These are phyloP conservation scores for Apiospora sp. DNA, from an alignment of 2,329 filamentous ascomycete genomes.

Conservation along the genomic window DNA sequence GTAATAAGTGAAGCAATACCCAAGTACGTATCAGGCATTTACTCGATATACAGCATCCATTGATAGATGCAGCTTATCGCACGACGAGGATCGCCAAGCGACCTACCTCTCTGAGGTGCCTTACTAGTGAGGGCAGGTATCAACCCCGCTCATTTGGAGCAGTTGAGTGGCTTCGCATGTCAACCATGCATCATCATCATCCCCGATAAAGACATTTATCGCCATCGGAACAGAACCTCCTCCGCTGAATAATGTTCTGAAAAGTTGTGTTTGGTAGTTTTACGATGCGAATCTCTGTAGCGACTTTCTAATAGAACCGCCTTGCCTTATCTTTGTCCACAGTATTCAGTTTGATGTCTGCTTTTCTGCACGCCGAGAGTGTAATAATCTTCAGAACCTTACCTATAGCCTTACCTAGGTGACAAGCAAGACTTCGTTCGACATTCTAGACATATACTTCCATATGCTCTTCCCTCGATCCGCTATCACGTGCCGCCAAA, in stretches of 20 bases:
- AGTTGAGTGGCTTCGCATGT: conserved; percentile 2
- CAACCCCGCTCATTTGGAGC: conserved; percentile 15
- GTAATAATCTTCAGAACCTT: not conserved
- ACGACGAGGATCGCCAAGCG: not conserved
- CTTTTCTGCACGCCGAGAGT: not conserved
- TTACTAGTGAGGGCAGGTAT: not conserved
- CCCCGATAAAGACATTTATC: not conserved
- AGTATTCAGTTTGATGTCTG: not conserved
- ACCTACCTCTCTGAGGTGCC: not conserved
- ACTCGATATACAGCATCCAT: no score
- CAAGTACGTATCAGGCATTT: no score
- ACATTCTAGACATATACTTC: not conserved
- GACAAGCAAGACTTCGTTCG: not conserved
- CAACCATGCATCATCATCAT: conserved; percentile 15
- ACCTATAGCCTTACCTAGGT: not conserved
- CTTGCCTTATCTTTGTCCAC: not conserved
- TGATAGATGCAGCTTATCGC: no score
- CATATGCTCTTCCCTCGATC: conserved; percentile 18
- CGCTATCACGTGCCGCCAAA: not conserved
- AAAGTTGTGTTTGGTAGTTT: not conserved
- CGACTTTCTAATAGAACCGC: not conserved
- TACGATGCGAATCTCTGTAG: not conserved
- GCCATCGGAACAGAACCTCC: not conserved
- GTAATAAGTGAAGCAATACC: no score
- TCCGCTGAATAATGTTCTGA: not conserved